Evolutionary conservation across 805 yeast species (phyloP).

Genomic region (Isabelozyma heimii): DNA sequence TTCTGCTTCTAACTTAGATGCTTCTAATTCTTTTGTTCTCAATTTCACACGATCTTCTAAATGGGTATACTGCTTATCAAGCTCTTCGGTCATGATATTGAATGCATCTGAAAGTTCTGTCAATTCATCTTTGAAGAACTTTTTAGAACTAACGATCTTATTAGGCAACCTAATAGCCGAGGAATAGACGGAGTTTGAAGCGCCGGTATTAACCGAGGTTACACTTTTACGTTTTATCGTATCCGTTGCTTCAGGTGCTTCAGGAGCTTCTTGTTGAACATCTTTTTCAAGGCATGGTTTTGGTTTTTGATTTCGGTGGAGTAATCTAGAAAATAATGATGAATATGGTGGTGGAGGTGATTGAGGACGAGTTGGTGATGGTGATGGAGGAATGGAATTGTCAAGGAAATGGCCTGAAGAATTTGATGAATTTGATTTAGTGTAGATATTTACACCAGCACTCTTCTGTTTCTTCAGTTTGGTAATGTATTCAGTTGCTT

Average conservation of each 20-base stretch:
- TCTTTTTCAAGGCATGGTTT: neutral
- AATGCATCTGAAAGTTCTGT: conserved; percentile 86
- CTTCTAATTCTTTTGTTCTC: conserved; percentile 84
- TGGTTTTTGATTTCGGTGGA: neutral
- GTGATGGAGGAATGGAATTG: neutral
- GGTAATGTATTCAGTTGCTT: conserved; percentile 75
- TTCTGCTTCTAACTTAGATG: conserved; percentile 86
- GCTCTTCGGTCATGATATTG: conserved; percentile 85
- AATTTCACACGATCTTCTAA: conserved; percentile 85
- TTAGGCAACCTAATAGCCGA: conserved; percentile 40
- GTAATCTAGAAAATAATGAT: neutral
- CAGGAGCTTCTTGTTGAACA: too few relatives aligned
- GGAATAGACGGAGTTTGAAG: conserved; percentile 37
- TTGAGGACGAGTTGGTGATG: neutral
- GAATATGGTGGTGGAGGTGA: conserved; percentile 4
- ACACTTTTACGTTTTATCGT: conserved; percentile 17
- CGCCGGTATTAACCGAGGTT: conserved; percentile 26
- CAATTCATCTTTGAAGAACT: conserved; percentile 75
- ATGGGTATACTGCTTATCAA: conserved; percentile 78
- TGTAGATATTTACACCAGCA: neutral
- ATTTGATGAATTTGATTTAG: neutral
- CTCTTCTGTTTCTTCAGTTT: conserved; percentile 30
- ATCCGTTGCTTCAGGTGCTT: neutral
- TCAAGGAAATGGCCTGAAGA: neutral
- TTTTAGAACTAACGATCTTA: conserved; percentile 31